phyloP scores from a whole-genome alignment of 208 protist genomes.

The Crithidia sp. region DNA sequence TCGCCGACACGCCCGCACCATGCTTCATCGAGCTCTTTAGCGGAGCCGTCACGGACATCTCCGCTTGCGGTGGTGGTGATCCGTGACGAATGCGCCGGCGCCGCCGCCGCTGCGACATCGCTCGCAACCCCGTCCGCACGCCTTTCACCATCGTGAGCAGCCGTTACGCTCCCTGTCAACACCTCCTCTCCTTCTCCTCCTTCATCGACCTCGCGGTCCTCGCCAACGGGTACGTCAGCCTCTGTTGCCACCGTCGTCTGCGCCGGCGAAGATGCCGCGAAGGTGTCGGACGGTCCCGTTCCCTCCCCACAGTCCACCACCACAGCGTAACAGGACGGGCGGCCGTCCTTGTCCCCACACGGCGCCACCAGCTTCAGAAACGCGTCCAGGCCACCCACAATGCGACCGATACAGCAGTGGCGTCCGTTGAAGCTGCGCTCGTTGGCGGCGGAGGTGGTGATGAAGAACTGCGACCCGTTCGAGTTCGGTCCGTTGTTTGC shows the following conservation, averaged over 20 bases:
- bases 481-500: slow-evolving; percentile 93
- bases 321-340: slow-evolving; percentile 76
- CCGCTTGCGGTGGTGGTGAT: too few relatives aligned
- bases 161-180: too few relatives aligned
- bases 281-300: slow-evolving; percentile 2
- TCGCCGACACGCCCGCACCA: slow-evolving; percentile 8
- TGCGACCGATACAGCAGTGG: slow-evolving; percentile 73
- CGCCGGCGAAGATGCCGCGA: not conserved
- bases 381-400: slow-evolving; percentile 53
- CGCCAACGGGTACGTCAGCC: not conserved
- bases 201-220: too few relatives aligned
- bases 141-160: too few relatives aligned
- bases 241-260: not conserved
- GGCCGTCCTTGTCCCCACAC: slow-evolving; percentile 63
- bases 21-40: slow-evolving; percentile 44
- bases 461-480: slow-evolving; percentile 95
- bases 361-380: slow-evolving; percentile 69
- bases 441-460: slow-evolving; percentile 70
- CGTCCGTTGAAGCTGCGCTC: slow-evolving; percentile 74
- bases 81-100: too few relatives aligned
- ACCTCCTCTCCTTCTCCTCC: too few relatives aligned
- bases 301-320: slow-evolving; percentile 81
- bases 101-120: not conserved
- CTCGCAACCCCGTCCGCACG: too few relatives aligned
- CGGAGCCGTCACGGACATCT: not conserved